phyloP scores from a whole-genome alignment of 352 stramenopile species.

The Phytophthora foliorum region DNA sequence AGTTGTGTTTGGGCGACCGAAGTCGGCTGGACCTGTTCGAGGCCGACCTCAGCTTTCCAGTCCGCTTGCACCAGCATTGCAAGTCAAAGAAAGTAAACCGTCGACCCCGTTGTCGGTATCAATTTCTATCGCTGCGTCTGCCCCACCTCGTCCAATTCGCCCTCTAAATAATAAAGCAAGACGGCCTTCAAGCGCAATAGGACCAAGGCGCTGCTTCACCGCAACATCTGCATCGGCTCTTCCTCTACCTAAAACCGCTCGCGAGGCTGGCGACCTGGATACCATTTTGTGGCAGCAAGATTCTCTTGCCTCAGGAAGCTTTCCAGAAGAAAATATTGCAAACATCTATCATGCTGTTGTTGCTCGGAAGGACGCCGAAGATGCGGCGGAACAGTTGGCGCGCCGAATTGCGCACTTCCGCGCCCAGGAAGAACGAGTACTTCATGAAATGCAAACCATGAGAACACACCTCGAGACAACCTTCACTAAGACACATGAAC shows the following conservation, averaged over 20 bases:
- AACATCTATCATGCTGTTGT: conserved; percentile 58
- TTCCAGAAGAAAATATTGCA: conserved; percentile 1
- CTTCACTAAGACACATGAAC: conserved; percentile 5
- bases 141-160: conserved; percentile 11
- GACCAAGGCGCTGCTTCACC: conserved; percentile 17
- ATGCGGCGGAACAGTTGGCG: conserved; percentile 55
- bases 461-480: conserved; percentile 49
- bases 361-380: conserved; percentile 65
- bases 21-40: conserved; percentile 26
- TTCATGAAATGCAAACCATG: conserved; percentile 61
- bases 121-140: conserved; percentile 19
- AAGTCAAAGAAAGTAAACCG: conserved; percentile 4
- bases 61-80: not conserved
- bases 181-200: conserved; percentile 31
- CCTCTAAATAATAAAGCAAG: conserved; percentile 12
- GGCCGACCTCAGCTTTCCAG: not conserved
- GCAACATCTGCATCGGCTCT: not conserved
- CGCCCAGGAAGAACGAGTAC: conserved; percentile 60
- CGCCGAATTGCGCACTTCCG: conserved; percentile 65
- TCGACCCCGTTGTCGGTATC: not conserved
- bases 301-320: not conserved
- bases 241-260: conserved; percentile 4
- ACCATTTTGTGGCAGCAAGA: conserved; percentile 4
- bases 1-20: conserved; percentile 40
- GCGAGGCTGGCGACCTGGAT: not conserved